Evolutionary conservation across 257 asterid species (phyloP), one percentile per base, ranked within the genome.

Genomic region (Knoxia roxburghii): DNA sequence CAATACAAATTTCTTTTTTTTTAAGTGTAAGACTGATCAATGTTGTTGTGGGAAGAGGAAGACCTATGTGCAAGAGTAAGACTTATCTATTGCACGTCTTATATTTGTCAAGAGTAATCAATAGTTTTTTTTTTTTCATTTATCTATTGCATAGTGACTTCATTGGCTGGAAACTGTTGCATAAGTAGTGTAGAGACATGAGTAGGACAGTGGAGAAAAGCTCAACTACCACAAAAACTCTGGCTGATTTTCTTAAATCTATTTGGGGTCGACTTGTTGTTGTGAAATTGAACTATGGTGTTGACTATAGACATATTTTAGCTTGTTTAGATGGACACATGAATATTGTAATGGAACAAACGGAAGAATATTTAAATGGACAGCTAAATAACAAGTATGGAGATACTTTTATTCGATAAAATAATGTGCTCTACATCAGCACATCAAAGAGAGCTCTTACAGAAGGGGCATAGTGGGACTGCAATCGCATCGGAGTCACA

Each of bases 321-420:
- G 98, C 98, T 30, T 91, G 97, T 75, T 79, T 91, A 65, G 98
- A 91, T 82, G 98, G 98, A 57, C 89, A 89, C 72, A 91, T 89
- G 96, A 91, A 91, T 68, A 92, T 92, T 56, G 98, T 97, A 1
- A 92, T 92, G 98, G 98, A 92, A 72, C 97, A 92, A 75, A 92
- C 98, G 6, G 98, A 91, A 82, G 98, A 91, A 78, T 91, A 91
- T 51, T 96, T 91, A 58, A 91, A 89, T 24, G 97, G 98, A 46
- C 98, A 92, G 73, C 74, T 89, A 90, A 92, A 92, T 80, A 89
- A 89, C 76, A 92, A 92, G 63, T 92, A 92, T 26, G 98, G 98
- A 2, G 98, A 92, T 77, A 97, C 98, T 71, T 92, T 92, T 68
- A 92, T 92, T 51, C 81, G 98, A 18, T 97, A 97, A 82, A 92